phyloP scores from a whole-genome alignment of 2,329 filamentous ascomycete genomes.

The Parastagonospora nodorum region DNA sequence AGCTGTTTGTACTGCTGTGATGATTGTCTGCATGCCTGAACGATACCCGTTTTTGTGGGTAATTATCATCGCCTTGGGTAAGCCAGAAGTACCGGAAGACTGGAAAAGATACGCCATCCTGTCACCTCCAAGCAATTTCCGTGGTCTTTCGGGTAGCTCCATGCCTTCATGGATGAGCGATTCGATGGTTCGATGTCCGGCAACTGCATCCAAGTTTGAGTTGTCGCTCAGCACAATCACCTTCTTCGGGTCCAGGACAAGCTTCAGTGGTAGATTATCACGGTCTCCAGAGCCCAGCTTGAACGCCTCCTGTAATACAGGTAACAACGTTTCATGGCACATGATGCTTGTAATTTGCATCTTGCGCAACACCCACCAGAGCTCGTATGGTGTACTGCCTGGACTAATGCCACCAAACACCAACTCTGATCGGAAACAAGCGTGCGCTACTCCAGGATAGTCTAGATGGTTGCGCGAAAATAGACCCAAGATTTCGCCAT shows the following conservation, averaged over 20 bases:
- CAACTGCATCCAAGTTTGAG: slow-evolving; percentile 16
- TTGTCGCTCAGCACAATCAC: slow-evolving; percentile 35
- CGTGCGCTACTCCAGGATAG: slow-evolving; percentile 37
- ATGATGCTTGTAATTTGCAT: slow-evolving; percentile 39
- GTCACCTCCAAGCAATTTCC: slow-evolving; percentile 29
- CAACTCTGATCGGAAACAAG: slow-evolving; percentile 35
- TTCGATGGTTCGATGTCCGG: slow-evolving; percentile 30
- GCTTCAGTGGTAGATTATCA: slow-evolving; percentile 23
- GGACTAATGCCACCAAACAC: slow-evolving; percentile 41
- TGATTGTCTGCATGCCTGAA: slow-evolving; percentile 33
- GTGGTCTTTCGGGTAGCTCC: slow-evolving; percentile 18
- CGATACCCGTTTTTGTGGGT: slow-evolving; percentile 33
- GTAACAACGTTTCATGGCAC: slow-evolving; percentile 34
- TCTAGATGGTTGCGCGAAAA: slow-evolving; percentile 38
- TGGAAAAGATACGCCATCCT: slow-evolving; percentile 38
- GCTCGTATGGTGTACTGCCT: slow-evolving; percentile 34
- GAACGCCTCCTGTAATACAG: slow-evolving; percentile 28
- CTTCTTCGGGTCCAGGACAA: slow-evolving; percentile 28
- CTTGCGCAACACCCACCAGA: slow-evolving; percentile 40
- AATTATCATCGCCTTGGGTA: slow-evolving; percentile 44
- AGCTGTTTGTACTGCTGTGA: slow-evolving; percentile 26
- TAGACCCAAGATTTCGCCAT: slow-evolving; percentile 37
- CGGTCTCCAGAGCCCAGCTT: slow-evolving; percentile 30
- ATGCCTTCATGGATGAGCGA: slow-evolving; percentile 26
- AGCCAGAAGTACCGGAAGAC: slow-evolving; percentile 34